These are phyloP conservation scores for Mollisia scopiformis DNA, from an alignment of 2,329 filamentous ascomycete genomes.

Conservation along the genomic window DNA sequence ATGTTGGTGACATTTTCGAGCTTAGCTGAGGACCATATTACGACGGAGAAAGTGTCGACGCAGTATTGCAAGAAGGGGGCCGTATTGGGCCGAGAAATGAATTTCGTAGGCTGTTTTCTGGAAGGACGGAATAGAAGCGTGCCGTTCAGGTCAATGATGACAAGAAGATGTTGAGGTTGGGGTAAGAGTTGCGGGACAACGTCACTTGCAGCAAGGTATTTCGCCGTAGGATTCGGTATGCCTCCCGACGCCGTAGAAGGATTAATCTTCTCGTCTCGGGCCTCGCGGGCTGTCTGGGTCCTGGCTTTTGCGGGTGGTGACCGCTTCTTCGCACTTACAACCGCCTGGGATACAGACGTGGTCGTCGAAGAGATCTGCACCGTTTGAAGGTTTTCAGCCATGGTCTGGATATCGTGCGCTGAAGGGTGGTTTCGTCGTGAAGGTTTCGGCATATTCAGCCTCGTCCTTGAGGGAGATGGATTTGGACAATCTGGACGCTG, in stretches of 20 bases:
- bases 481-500: background rate
- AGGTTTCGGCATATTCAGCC: background rate
- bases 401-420: background rate
- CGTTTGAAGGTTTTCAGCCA: background rate
- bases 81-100: constrained; percentile 70
- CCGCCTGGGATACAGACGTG: background rate
- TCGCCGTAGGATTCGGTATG: constrained; percentile 59
- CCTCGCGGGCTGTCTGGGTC: background rate
- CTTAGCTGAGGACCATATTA: constrained; percentile 88
- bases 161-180: constrained; percentile 66
- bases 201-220: constrained; percentile 63
- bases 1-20: constrained; percentile 73
- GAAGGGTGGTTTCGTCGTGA: background rate
- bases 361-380: background rate
- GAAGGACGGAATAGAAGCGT: constrained; percentile 77
- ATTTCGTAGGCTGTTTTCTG: constrained; percentile 50
- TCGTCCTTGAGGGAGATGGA: background rate
- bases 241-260: constrained; percentile 33
- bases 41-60: constrained; percentile 74
- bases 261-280: constrained; percentile 16
- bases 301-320: background rate
- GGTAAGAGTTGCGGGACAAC: constrained; percentile 44
- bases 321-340: background rate
- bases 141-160: constrained; percentile 93
- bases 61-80: constrained; percentile 72